Evolutionary conservation across 1,139 yeast genomes (phyloP), one percentile per base, ranked within the genome.

Genomic region (Candida sanyaensis): DNA sequence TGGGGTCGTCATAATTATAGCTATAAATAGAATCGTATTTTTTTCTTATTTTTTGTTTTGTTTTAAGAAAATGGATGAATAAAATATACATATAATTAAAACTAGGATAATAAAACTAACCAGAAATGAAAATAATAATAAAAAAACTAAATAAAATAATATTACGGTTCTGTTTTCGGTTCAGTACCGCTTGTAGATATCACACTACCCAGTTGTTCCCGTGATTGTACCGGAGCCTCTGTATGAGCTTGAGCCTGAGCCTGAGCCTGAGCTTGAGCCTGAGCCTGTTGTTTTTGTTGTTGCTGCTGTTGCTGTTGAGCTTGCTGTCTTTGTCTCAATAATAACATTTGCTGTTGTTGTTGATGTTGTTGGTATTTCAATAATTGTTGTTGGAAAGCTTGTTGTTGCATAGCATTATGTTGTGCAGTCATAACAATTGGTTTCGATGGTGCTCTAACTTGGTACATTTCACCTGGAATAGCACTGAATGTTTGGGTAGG

Each of bases 401-500:
- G 78, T 49, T 76, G 81, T 51, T 75, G 80, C 60, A 69, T 63
- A 12, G 66, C 65, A 55, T 75, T 75, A 50, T 72, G 69, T 53
- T 74, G 80, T 7, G 78, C 73, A 2, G 80, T 74, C 56, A 69
- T 59, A 47, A 71, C 55, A 24, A 75, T 71, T 6, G 78, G 78
- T 55, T 75, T 74, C 56, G 71, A 86, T 2, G 91, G 88, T 1
- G 86, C 85, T 55, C 91, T 73, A 23, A 86, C 88, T 61, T 73
- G 80, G 56, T 75, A 75, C 62, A 73, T 60, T 54, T 75, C 80
- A n/a, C 68, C 88, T 57, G 73, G 74, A 68, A 64, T 81, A 61
- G 70, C 66, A 28, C 78, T 83, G 69, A 61, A 81, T 76, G 61
- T 71, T 70, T 58, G 90, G 51, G 72, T 78, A 59, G 63, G 62